Evolutionary conservation across 2,329 filamentous ascomycete species (phyloP).

Genomic region (Diaporthe australafricana): DNA sequence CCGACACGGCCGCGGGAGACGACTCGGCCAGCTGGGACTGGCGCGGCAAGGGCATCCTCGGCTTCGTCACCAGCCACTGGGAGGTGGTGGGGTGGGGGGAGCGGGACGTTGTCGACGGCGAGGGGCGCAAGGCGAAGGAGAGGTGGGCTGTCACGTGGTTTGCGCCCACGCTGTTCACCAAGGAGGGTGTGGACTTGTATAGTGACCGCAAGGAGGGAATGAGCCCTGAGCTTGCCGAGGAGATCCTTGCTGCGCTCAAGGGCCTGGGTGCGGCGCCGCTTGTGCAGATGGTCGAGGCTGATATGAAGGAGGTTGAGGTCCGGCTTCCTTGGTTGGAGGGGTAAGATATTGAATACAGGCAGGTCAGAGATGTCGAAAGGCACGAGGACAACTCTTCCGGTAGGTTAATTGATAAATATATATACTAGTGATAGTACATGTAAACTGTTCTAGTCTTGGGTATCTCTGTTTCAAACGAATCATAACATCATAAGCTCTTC

Average conservation of each 20-base stretch:
- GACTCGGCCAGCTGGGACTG: slow-evolving; percentile 72
- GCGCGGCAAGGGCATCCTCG: slow-evolving; percentile 81
- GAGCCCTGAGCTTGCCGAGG: slow-evolving; percentile 64
- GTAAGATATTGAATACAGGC: not conserved
- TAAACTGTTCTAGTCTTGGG: slow-evolving; percentile 1
- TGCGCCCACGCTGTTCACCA: slow-evolving; percentile 84
- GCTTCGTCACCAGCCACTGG: slow-evolving; percentile 81
- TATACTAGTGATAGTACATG: not conserved
- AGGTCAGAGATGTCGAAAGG: not conserved
- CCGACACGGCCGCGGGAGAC: slow-evolving; percentile 64
- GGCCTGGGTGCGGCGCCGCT: slow-evolving; percentile 67
- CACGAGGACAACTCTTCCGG: too few relatives aligned
- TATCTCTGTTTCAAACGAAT: slow-evolving; percentile 1
- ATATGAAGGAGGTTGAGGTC: slow-evolving; percentile 65
- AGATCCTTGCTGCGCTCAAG: slow-evolving; percentile 66
- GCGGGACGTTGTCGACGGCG: slow-evolving; percentile 49
- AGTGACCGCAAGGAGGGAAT: slow-evolving; percentile 72
- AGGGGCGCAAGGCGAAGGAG: slow-evolving; percentile 52
- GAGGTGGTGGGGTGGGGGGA: slow-evolving; percentile 84
- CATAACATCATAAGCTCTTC: not conserved
- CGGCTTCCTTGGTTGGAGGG: slow-evolving; percentile 61
- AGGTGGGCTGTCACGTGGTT: slow-evolving; percentile 89
- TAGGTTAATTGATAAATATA: too few relatives aligned
- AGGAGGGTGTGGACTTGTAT: slow-evolving; percentile 85
- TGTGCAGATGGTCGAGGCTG: slow-evolving; percentile 58